Evolutionary conservation across 257 asterid species (phyloP), one percentile per base, ranked within the genome.

Genomic region (Fraxinus quadrangulata): DNA sequence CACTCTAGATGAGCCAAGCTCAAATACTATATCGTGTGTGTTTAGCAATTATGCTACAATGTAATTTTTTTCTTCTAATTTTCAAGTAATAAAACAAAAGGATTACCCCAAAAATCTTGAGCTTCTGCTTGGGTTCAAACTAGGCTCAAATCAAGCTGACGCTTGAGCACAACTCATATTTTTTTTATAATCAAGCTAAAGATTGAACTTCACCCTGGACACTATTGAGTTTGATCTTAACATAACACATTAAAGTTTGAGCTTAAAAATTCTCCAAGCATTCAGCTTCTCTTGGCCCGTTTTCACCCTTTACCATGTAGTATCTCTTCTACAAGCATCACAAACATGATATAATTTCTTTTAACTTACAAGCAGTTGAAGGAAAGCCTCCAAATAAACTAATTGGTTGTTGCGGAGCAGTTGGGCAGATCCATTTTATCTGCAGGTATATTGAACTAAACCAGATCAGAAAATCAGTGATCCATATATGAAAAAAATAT

Each of bases 351-450:
- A 51, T 12, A 23, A 68, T 39, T 37, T 5, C 45, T 13, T n/a
- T 51, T 65, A 82, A 86, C 96, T 90, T 83, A 93, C 97, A 93
- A 80, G 97, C 97, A 84, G 91, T 82, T 80, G 97, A 93, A 37
- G 97, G 96, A 83, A 88, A 91, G 79, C 97, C 97, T 26, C 98
- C 97, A 85, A 93, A 93, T 81, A 90, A 80, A 86, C 93, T 87
- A 75, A 93, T 66, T 72, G 96, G 96, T 63, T 73, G 95, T 77
- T 85, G 88, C 61, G 97, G 97, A 72, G 97, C 94, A 75, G 98
- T 87, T 75, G 98, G 98, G 80, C 98, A 93, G 78, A 93, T 93
- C 97, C 97, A 93, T 80, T 93, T 93, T 74, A 93, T 91, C 97
- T 93, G 94, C 89, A 86, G 19, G 54, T 71, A 77, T 54, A 54